Evolutionary conservation across 345 rosid species (phyloP), one percentile per base, ranked within the genome.

Genomic region (Eucalyptus polybractea): DNA sequence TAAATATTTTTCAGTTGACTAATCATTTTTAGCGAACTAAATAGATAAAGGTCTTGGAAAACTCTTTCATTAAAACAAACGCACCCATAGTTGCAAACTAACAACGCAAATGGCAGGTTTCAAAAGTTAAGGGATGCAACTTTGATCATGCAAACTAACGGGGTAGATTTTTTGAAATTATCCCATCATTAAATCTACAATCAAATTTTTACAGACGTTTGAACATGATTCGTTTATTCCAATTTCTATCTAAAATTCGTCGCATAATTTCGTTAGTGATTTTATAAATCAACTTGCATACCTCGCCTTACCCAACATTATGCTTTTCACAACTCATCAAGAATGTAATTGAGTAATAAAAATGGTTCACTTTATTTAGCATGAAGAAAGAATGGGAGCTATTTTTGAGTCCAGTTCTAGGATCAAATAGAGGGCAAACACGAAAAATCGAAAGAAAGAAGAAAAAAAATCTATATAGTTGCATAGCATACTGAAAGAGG

Each of bases 1-100:
- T 13, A 65, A n/a, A 65, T 29, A n/a, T 65, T 65, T 65, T 65
- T n/a, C 37, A 7, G 4, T 27, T 6, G 69, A 13, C 1, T 27
- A 62, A 62, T 13, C 4, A 62, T 13, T 27, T 62, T 62, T 12
- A 27, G 9, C 37, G 0, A 29, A 29, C 33, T 12, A 12, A 29
- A 29, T 0, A 13, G 10, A 7, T 7, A n/a, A n/a, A 65, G 1
- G n/a, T 60, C 19, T 4, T 7, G 37, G 1, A n/a, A 65, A 14
- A 14, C 3, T 7, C 37, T 65, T 65, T n/a, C 37, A 65, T 14
- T n/a, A 7, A 29, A 65, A 13, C 37, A n/a, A 65, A n/a, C 1
- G 10, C 37, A 13, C 19, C 19, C 5, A 3, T 65, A 0, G 37
- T 65, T 33, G 10, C 40, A 65, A 65, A 65, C 5, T n/a, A n/a